A percentile compares a stretch with the other conserved stretches of the same genome.
Evolutionary conservation across 73 alveolate species (phyloP).

Genomic region (Paramecium tetraurelia): DNA sequence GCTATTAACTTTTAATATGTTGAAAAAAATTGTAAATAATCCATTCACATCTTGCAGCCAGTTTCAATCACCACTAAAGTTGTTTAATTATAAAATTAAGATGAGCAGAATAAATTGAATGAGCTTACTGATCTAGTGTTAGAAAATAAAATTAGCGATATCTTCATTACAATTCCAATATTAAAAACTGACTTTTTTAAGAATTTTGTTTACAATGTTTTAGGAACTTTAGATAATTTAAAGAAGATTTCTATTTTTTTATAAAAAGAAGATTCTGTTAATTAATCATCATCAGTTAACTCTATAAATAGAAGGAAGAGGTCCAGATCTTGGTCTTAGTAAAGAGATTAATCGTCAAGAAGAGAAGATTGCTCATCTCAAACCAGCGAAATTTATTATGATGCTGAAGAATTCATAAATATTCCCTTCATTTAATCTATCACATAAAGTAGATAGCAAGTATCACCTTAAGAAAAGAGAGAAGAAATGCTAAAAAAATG

Average conservation of each 20-base stretch:
- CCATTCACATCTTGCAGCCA: neutral
- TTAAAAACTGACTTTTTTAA: neutral
- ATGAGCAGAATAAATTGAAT: neutral
- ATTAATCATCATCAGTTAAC: neutral
- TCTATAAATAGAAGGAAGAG: neutral
- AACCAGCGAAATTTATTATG: constrained; percentile 11
- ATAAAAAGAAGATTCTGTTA: neutral
- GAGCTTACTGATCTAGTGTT: neutral
- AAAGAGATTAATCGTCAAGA: neutral
- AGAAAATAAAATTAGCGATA: neutral
- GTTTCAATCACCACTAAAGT: neutral
- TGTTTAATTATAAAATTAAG: neutral
- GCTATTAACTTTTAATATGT: neutral
- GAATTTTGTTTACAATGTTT: neutral
- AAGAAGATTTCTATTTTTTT: neutral
- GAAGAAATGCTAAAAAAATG: neutral
- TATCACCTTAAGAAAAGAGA: constrained; percentile 19
- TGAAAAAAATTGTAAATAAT: neutral
- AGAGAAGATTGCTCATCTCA: neutral
- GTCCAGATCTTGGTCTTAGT: neutral
- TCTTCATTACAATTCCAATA: neutral
- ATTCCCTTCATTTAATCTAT: neutral
- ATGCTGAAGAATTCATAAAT: constrained; percentile 16
- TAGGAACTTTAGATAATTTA: constrained; percentile 4
- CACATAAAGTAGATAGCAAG: neutral